Base-by-base conservation (phyloP, 441 rosid species). In the Adansonia rubrostipa region DNA sequence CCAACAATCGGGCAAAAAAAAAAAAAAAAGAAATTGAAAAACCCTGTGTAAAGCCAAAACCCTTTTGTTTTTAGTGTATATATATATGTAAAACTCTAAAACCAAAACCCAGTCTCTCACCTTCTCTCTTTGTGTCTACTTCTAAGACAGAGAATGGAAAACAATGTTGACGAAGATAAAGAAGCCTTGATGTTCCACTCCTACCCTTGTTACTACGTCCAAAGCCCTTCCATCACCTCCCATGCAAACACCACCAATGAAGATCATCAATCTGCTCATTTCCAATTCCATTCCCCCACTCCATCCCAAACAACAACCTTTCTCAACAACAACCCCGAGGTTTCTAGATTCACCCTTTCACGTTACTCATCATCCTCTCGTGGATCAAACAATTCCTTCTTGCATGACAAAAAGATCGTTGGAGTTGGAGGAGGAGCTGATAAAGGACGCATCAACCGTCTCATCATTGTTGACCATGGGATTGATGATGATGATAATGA, bases 221-320 rank as follows among this genome's bases (percentile, higher is more conserved):
- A 92, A 74, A 94, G 96, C 83, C 98, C 98, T 42, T 87, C 96
- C 20, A 86, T 91, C 44, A 2, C 85, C 51, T 87, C 91, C 64
- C 88, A 84, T 79, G 86, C 88, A 67, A 84, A 85, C 87, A 72
- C 71, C 72, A 68, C 66, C 65, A 66, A 72, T 63, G 47, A 9
- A 15, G 47, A 36, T 36, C 40, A 56, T 0, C 86, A 81, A n/a
- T 79, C 83, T 54, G 74, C 82, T 5, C 10, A 42, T 22, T 33
- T 22, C 19, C 73, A 69, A 40, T 84, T 74, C 48, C 86, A 87
- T 10, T 88, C 92, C 47, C 86, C 90, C 2, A 75, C 80, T 56
- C 80, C 84, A 42, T 82, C 87, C 60, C 86, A 83, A 36, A 36
- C 40, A 50, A 36, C 87, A n/a, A 22, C 57, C 51, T 80, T 79